Conservation (phyloP, 495 filamentous ascomycete genomes). For the Xylaria longipes region DNA sequence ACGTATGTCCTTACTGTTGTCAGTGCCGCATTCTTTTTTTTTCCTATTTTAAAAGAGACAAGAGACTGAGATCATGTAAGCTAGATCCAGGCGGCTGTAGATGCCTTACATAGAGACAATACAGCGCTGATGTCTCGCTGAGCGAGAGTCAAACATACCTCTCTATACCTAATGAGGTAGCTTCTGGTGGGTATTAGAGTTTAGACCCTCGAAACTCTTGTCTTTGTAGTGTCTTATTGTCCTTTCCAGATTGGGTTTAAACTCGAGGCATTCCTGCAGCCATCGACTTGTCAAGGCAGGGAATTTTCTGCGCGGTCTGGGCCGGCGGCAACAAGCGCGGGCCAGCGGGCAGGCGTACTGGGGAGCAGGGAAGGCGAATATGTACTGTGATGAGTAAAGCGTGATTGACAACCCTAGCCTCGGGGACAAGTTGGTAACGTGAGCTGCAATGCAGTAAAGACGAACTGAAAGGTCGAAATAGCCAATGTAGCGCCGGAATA, state of each 20-base stretch:
- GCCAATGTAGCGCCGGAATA: constrained; percentile 12
- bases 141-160: constrained; percentile 16
- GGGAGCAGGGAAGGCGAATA: constrained; percentile 6
- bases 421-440: neutral
- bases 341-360: neutral
- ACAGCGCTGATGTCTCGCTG: constrained; percentile 19
- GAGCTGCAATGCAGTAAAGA: constrained; percentile 9
- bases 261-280: constrained; percentile 25
- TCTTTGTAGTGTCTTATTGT: constrained; percentile 23
- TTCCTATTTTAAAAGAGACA: neutral
- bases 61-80: constrained; percentile 14
- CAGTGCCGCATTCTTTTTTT: neutral
- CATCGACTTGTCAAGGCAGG: constrained; percentile 14
- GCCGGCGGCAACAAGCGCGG: constrained; percentile 26
- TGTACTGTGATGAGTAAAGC: constrained; percentile 18
- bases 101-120: neutral
- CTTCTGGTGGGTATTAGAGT: constrained; percentile 3
- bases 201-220: constrained; percentile 21
- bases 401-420: constrained; percentile 4
- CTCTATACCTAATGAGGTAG: constrained; percentile 6
- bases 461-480: constrained; percentile 18
- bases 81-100: neutral
- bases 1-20: neutral
- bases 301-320: constrained; percentile 18
- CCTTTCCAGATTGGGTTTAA: constrained; percentile 26